phyloP scores from a whole-genome alignment of 1,284 basidiomycete genomes.

The Tilletiopsis washingtonensis region DNA sequence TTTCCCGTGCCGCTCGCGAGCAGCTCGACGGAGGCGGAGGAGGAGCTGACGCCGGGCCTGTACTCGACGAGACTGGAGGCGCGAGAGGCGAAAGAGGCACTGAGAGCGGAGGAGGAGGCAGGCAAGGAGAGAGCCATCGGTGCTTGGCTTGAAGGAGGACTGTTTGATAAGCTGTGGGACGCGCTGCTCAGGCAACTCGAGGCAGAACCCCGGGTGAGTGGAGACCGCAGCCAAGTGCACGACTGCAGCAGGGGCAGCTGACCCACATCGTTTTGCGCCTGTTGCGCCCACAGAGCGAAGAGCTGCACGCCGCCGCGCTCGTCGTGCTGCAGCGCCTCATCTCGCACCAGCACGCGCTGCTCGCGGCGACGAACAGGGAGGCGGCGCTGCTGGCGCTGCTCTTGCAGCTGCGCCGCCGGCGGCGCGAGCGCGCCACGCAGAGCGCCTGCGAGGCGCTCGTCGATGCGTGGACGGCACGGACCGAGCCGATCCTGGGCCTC shows the following conservation, averaged over 20 bases:
- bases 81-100: not conserved
- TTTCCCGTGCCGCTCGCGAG: slow-evolving; percentile 13
- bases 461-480: slow-evolving; percentile 9
- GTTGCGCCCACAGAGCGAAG: not conserved
- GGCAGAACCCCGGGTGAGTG: not conserved
- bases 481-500: slow-evolving; percentile 27
- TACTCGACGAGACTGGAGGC: no score
- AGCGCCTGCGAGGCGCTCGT: slow-evolving; percentile 13
- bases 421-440: not conserved
- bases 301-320: slow-evolving; percentile 18
- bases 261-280: not conserved
- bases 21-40: not conserved
- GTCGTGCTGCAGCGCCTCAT: slow-evolving; percentile 24
- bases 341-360: slow-evolving; percentile 23
- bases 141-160: slow-evolving; percentile 1
- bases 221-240: no score
- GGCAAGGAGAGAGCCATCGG: not conserved
- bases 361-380: slow-evolving; percentile 11
- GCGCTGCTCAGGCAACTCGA: not conserved
- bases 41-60: not conserved
- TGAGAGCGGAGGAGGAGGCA: not conserved
- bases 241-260: no score
- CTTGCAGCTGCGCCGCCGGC: slow-evolving; percentile 3
- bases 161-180: slow-evolving; percentile 3
- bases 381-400: slow-evolving; percentile 12